A percentile compares a stretch with the other conserved stretches of the same genome.
Evolutionary conservation across 2,329 filamentous ascomycete species (phyloP).

Genomic region (Clarireedia paspali): DNA sequence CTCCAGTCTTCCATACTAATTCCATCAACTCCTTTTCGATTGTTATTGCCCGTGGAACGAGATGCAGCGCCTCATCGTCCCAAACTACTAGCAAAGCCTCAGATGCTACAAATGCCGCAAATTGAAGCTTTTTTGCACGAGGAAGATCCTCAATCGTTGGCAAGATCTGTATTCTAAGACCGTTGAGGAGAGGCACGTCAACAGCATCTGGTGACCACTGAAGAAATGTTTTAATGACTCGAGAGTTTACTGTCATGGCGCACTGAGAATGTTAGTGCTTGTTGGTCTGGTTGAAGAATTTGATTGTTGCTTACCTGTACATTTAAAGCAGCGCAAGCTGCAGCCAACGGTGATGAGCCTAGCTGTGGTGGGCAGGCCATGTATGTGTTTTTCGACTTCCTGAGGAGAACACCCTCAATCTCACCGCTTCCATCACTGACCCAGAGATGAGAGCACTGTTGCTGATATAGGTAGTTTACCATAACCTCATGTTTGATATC

Average conservation of each 20-base stretch:
- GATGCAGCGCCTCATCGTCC: slow-evolving; percentile 70
- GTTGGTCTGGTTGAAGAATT: not conserved
- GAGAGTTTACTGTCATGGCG: slow-evolving; percentile 74
- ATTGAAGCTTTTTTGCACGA: slow-evolving; percentile 68
- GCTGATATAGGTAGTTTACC: slow-evolving; percentile 76
- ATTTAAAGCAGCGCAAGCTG: slow-evolving; percentile 61
- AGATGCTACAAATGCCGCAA: slow-evolving; percentile 68
- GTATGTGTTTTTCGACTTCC: slow-evolving; percentile 61
- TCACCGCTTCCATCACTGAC: slow-evolving; percentile 61
- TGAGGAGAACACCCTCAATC: slow-evolving; percentile 64
- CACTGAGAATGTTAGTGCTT: slow-evolving; percentile 39
- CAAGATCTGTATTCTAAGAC: slow-evolving; percentile 68
- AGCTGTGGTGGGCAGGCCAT: slow-evolving; percentile 65
- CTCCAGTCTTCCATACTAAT: slow-evolving; percentile 61
- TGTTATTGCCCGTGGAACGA: slow-evolving; percentile 59
- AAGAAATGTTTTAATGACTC: slow-evolving; percentile 71
- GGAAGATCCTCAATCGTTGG: slow-evolving; percentile 64
- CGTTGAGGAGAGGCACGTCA: slow-evolving; percentile 69
- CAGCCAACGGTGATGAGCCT: slow-evolving; percentile 53
- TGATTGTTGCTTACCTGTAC: slow-evolving; percentile 47
- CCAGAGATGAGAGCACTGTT: slow-evolving; percentile 69
- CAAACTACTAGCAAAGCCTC: slow-evolving; percentile 69
- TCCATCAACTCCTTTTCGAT: slow-evolving; percentile 75
- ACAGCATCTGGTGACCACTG: slow-evolving; percentile 65
- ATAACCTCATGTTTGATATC: slow-evolving; percentile 77